Evolutionary conservation across 1,139 yeast genomes (phyloP).

Genomic region (Taiozyma sp.): DNA sequence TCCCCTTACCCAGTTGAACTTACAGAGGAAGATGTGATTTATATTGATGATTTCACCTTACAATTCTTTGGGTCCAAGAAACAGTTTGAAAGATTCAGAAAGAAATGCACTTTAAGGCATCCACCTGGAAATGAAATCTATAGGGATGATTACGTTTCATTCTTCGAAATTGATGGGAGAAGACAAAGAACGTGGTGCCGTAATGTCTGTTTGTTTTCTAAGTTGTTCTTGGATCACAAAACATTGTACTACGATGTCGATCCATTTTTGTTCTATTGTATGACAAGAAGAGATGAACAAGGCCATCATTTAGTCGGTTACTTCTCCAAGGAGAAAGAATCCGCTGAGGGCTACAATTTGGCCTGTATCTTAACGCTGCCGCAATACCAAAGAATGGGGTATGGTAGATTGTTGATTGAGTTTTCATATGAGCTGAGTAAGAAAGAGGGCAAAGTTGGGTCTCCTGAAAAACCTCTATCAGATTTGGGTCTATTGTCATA

Average conservation of each 20-base stretch:
- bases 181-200: constrained; percentile 97
- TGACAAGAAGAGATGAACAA: constrained; percentile 82
- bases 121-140: constrained; percentile 99
- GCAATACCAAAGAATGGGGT: constrained; percentile 93
- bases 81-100: constrained; percentile 88
- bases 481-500: constrained; percentile 91
- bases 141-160: constrained; percentile 78
- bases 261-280: constrained; percentile 91
- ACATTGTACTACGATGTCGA: constrained; percentile 96
- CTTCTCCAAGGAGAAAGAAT: constrained; percentile 94
- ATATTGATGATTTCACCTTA: constrained; percentile 87
- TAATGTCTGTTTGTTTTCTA: constrained; percentile 82
- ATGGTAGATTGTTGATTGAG: constrained; percentile 85
- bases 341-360: constrained; percentile 92
- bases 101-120: constrained; percentile 81
- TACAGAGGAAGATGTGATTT: constrained; percentile 85
- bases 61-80: constrained; percentile 84
- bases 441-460: constrained; percentile 86
- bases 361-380: constrained; percentile 97
- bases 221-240: constrained; percentile 89
- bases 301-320: constrained; percentile 97
- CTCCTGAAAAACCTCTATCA: constrained; percentile 96
- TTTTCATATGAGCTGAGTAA: constrained; percentile 88
- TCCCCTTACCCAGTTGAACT: constrained; percentile 95
- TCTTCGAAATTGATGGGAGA: constrained; percentile 96